phyloP scores from a whole-genome alignment of 495 filamentous ascomycete species.

The Aspergillus nanangensis region DNA sequence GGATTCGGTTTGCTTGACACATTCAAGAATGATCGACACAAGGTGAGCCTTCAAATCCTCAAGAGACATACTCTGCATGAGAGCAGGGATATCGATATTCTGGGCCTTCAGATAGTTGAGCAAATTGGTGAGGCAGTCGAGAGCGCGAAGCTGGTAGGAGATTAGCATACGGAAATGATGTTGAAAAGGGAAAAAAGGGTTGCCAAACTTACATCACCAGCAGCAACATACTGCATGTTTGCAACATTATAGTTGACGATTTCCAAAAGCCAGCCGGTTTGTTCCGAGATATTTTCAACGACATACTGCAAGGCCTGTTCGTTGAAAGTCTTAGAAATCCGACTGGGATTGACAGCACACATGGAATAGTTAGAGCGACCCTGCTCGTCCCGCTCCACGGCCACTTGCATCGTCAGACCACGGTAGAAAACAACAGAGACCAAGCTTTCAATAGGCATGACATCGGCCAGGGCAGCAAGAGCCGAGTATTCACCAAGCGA shows the following conservation, averaged over 20 bases:
- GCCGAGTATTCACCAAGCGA: conserved; percentile 98
- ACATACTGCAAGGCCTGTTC: conserved; percentile 95
- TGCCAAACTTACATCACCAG: conserved; percentile 71
- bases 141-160: conserved; percentile 63
- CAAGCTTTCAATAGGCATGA: conserved; percentile 98
- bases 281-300: conserved; percentile 85
- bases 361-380: conserved; percentile 97
- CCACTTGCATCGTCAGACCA: conserved; percentile 98
- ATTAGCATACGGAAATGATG: conserved; percentile 18
- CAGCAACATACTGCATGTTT: conserved; percentile 98
- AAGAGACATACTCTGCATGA: conserved; percentile 79
- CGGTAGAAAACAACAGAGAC: conserved; percentile 99
- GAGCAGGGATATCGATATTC: conserved; percentile 91
- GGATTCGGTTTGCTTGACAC: conserved; percentile 74
- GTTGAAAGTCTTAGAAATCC: conserved; percentile 96
- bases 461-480: conserved; percentile 91
- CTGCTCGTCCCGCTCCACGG: conserved; percentile 88
- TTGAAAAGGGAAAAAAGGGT: background rate
- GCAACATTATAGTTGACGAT: conserved; percentile 99
- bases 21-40: conserved; percentile 79
- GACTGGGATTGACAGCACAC: conserved; percentile 97
- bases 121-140: conserved; percentile 89
- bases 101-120: conserved; percentile 92
- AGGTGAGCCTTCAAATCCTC: conserved; percentile 79
- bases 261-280: conserved; percentile 91